Percentiles rank a stretch among this genome's conserved stretches.
phyloP scores from a whole-genome alignment of 768 basidiomycete species.

The Suillus fuscotomentosus region DNA sequence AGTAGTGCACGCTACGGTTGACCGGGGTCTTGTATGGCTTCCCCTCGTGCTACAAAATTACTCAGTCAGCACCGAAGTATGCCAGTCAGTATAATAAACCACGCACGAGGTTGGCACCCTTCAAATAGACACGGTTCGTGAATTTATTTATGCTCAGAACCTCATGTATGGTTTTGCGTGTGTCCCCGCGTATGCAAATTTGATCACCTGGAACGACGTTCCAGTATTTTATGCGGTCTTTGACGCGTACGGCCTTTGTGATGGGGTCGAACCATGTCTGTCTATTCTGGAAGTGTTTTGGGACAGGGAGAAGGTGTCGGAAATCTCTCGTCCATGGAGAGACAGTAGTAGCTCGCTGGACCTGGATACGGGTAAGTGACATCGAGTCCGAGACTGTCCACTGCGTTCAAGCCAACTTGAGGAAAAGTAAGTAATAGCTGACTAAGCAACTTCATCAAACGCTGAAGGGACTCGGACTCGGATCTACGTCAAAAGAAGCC shows the following conservation, averaged over 20 bases:
- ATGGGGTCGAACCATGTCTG: conserved; percentile 39
- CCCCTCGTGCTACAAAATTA: conserved; percentile 15
- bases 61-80: conserved; percentile 3
- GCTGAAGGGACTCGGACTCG: no score
- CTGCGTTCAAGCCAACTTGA: background rate
- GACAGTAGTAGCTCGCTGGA: conserved; percentile 48
- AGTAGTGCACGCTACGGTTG: conserved; percentile 59
- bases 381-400: conserved; percentile 13
- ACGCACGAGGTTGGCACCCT: conserved; percentile 35
- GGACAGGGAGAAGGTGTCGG: conserved; percentile 61
- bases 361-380: conserved; percentile 34
- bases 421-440: background rate
- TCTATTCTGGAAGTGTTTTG: conserved; percentile 51
- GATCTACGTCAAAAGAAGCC: no score
- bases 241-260: conserved; percentile 55
- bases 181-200: conserved; percentile 68
- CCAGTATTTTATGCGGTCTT: conserved; percentile 81
- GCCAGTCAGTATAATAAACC: background rate
- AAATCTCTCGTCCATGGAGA: conserved; percentile 63
- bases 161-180: conserved; percentile 57
- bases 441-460: conserved; percentile 2
- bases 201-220: conserved; percentile 85
- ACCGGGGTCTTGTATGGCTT: conserved; percentile 22
- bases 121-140: conserved; percentile 65
- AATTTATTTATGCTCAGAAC: conserved; percentile 73